These are phyloP conservation scores for Coemansia asiatica DNA, from an alignment of 192 early-diverging fungal species.

Conservation along the genomic window DNA sequence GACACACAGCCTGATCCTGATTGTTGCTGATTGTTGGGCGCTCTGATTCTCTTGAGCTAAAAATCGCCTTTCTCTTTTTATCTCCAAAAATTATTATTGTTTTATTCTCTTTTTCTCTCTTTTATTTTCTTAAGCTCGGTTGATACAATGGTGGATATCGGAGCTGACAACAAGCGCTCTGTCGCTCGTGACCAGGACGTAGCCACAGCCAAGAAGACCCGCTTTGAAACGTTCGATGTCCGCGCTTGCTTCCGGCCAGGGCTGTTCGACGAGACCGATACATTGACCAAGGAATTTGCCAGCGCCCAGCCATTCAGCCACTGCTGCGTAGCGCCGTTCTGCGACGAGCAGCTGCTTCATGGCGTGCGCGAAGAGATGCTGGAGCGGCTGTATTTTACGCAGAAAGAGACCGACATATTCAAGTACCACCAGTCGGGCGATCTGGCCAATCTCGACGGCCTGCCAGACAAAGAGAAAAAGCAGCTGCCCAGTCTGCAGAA, in stretches of 20 bases:
- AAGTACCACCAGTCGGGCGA: constrained; percentile 80
- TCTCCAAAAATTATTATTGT: background rate
- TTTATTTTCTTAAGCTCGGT: too few species aligned
- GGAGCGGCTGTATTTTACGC: constrained; percentile 64
- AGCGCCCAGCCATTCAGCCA: constrained; percentile 65
- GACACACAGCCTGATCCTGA: too few species aligned
- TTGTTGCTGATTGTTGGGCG: too few species aligned
- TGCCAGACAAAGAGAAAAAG: constrained; percentile 58
- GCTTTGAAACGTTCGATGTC: constrained; percentile 9
- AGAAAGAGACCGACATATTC: constrained; percentile 87
- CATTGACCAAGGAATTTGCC: constrained; percentile 14
- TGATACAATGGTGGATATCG: background rate
- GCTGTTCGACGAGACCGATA: constrained; percentile 27
- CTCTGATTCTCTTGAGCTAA: too few species aligned
- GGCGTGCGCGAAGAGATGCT: constrained; percentile 68
- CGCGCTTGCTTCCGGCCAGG: constrained; percentile 26
- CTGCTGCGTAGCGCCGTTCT: constrained; percentile 61
- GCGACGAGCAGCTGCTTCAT: constrained; percentile 61
- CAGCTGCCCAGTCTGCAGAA: constrained; percentile 59
- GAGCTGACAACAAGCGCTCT: constrained; percentile 14
- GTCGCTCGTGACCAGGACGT: background rate
- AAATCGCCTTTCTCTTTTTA: constrained; percentile 1
- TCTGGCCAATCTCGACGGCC: constrained; percentile 78
- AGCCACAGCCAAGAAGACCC: constrained; percentile 10
- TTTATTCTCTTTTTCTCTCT: too few species aligned